Evolutionary conservation across 352 stramenopile genomes (phyloP).

Genomic region (Phytopythium delawarense): DNA sequence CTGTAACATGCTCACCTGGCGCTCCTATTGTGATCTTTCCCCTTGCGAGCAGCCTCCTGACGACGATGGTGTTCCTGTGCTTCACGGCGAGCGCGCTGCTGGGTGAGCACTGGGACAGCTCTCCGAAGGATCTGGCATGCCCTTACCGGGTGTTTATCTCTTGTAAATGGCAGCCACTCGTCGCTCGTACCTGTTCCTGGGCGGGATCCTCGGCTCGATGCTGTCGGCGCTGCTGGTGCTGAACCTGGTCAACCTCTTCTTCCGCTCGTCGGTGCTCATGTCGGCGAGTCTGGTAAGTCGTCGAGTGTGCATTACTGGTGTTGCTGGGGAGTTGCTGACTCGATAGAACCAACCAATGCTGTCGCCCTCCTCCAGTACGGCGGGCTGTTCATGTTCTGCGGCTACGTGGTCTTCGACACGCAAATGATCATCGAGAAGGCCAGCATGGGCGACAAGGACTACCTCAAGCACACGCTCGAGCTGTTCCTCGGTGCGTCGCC

Average conservation of each 20-base stretch:
- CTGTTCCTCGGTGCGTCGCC: constrained; percentile 22
- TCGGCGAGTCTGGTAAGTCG: constrained; percentile 48
- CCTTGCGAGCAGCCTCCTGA: constrained; percentile 41
- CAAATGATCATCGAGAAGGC: constrained; percentile 91
- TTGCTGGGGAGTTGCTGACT: background rate
- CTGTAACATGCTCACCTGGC: background rate
- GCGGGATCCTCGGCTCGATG: constrained; percentile 63
- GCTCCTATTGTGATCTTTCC: background rate
- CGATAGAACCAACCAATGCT: background rate
- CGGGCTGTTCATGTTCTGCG: constrained; percentile 86
- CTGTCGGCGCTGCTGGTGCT: constrained; percentile 50
- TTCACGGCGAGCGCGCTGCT: constrained; percentile 81
- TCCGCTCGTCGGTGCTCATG: constrained; percentile 50
- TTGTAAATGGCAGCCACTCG: constrained; percentile 38
- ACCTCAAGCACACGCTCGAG: constrained; percentile 74
- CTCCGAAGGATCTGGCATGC: background rate
- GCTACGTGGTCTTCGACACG: constrained; percentile 89
- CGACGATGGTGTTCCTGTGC: constrained; percentile 80
- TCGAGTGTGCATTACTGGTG: background rate
- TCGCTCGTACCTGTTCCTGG: constrained; percentile 83
- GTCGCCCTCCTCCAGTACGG: constrained; percentile 37
- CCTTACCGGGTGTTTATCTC: background rate
- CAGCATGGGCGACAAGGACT: constrained; percentile 75
- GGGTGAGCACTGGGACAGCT: constrained; percentile 15
- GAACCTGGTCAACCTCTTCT: constrained; percentile 62